Evolutionary conservation across 208 protist species (phyloP).

Genomic region (Acanthamoeba rhysodes): DNA sequence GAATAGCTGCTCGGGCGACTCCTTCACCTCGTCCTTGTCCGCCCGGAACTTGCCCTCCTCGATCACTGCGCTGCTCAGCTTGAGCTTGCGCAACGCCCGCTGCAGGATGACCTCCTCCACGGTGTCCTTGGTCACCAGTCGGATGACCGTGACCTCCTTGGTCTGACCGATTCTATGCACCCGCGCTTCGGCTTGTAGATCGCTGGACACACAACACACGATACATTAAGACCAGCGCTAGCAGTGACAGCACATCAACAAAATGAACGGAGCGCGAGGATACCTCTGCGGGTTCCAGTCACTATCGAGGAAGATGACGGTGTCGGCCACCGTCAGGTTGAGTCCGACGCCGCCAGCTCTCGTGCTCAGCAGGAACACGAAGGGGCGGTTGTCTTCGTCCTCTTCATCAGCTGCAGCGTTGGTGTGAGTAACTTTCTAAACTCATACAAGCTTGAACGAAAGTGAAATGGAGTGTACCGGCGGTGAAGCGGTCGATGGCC

Average conservation of each 20-base stretch:
- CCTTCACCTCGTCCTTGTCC: not conserved
- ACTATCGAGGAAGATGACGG: conserved; percentile 98
- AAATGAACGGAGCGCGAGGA: not conserved
- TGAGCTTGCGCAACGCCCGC: conserved; percentile 36
- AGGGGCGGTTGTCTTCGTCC: conserved; percentile 83
- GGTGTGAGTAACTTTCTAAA: not conserved
- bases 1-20: conserved; percentile 63
- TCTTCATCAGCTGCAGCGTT: conserved; percentile 65
- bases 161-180: conserved; percentile 63
- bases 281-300: conserved; percentile 92
- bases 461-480: conserved; percentile 7
- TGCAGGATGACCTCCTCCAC: conserved; percentile 64
- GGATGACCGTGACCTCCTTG: conserved; percentile 55
- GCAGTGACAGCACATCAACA: not conserved
- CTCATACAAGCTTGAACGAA: too few relatives aligned
- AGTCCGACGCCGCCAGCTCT: conserved; percentile 98
- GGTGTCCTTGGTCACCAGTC: conserved; percentile 60
- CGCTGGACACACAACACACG: not conserved
- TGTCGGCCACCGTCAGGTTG: conserved; percentile 98
- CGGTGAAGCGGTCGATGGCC: conserved; percentile 92
- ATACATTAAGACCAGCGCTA: not conserved
- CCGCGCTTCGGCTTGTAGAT: conserved; percentile 55
- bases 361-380: conserved; percentile 97
- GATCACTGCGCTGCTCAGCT: conserved; percentile 45
- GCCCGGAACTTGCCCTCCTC: conserved; percentile 57